Evolutionary conservation across 768 basidiomycete species (phyloP).

Genomic region (Lyophyllum atratum): DNA sequence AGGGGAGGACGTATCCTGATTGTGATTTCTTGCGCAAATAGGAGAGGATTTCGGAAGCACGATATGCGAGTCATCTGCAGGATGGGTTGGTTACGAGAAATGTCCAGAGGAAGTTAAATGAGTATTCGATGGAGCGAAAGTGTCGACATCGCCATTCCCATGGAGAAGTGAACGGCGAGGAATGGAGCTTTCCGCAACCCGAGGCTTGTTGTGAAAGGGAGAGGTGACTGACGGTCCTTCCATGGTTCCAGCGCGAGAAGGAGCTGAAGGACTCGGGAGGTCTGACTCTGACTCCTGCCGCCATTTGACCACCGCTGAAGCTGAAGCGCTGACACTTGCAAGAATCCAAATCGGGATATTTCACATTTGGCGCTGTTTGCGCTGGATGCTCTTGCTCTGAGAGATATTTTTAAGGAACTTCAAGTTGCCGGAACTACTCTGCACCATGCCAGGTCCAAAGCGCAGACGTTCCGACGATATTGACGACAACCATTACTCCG

Average conservation of each 20-base stretch:
- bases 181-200: background rate
- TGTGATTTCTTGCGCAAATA: background rate
- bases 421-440: too few relatives aligned
- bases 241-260: background rate
- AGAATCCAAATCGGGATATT: background rate
- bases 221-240: background rate
- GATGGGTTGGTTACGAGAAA: background rate
- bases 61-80: background rate
- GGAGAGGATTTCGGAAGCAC: background rate
- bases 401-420: too few relatives aligned
- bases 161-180: background rate
- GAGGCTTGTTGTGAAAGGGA: too few relatives aligned
- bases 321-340: too few relatives aligned
- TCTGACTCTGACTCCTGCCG: too few relatives aligned
- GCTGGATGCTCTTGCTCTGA: background rate
- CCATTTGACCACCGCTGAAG: too few relatives aligned
- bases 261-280: too few relatives aligned
- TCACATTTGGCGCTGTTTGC: background rate
- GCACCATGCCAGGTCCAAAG: constrained; percentile 14
- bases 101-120: background rate
- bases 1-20: background rate
- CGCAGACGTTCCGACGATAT: constrained; percentile 14
- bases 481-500: constrained; percentile 7
- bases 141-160: background rate
- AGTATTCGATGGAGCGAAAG: background rate